phyloP scores from a whole-genome alignment of 768 basidiomycete genomes.

The Rhizopogon salebrosus region DNA sequence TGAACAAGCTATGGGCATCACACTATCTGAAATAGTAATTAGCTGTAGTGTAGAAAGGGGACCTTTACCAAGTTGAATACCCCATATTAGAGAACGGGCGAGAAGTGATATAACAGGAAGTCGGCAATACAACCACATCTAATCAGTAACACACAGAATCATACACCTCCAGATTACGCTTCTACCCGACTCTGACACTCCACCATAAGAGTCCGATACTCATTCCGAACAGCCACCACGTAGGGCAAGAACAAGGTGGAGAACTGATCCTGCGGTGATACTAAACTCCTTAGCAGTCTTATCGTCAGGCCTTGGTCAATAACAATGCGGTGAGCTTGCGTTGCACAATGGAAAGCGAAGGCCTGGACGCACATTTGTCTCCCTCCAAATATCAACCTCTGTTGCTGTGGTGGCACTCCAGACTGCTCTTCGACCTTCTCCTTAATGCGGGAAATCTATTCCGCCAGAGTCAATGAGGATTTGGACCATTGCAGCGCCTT shows the following conservation, averaged over 20 bases:
- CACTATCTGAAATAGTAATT: too few species aligned
- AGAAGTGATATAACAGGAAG: neutral
- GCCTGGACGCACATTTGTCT: conserved; percentile 75
- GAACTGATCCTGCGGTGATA: conserved; percentile 77
- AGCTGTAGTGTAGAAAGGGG: too few species aligned
- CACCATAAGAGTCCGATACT: neutral
- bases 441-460: conserved; percentile 87
- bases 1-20: too few species aligned
- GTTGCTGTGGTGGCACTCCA: conserved; percentile 94
- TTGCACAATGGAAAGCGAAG: neutral
- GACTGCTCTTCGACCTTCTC: conserved; percentile 98
- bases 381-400: conserved; percentile 88
- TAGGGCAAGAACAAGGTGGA: conserved; percentile 92
- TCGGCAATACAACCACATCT: conserved; percentile 7
- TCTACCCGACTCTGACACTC: neutral
- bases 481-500: neutral
- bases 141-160: conserved; percentile 12
- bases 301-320: conserved; percentile 69
- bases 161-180: neutral
- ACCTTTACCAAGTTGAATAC: neutral
- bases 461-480: conserved; percentile 2
- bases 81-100: neutral
- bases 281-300: conserved; percentile 84
- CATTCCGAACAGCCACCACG: conserved; percentile 70
- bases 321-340: neutral